Evolutionary conservation across 2,329 filamentous ascomycete genomes (phyloP).

Genomic region (Epichloe glyceriae): DNA sequence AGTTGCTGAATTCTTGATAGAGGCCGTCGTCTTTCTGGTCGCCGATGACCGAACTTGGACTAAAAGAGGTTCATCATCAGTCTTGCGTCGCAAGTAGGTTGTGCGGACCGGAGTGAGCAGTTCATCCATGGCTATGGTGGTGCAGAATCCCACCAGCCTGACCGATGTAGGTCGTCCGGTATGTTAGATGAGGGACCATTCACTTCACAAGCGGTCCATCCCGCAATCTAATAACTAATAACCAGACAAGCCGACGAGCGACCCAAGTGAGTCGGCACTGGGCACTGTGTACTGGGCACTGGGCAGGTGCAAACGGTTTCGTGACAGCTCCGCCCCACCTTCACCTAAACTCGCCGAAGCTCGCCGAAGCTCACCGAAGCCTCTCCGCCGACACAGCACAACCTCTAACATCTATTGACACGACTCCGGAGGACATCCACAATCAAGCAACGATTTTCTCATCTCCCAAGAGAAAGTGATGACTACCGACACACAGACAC

Average conservation of each 20-base stretch:
- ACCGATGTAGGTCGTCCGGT: too few relatives aligned
- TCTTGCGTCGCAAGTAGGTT: constrained; percentile 29
- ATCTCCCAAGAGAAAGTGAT: constrained; percentile 9
- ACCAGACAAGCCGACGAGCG: too few relatives aligned
- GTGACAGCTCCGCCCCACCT: constrained; percentile 17
- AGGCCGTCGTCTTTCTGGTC: constrained; percentile 4
- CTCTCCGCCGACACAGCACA: neutral
- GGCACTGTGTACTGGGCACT: too few relatives aligned
- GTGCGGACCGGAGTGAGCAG: constrained; percentile 42
- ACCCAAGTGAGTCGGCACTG: too few relatives aligned
- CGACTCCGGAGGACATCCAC: neutral
- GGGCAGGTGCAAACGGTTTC: neutral
- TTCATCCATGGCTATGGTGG: constrained; percentile 34
- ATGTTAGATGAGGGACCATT: too few relatives aligned
- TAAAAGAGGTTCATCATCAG: constrained; percentile 23
- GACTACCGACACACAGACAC: constrained; percentile 12
- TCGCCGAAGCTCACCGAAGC: constrained; percentile 1
- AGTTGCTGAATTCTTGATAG: neutral
- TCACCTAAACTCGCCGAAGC: constrained; percentile 20
- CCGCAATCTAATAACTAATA: too few relatives aligned
- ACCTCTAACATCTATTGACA: too few relatives aligned
- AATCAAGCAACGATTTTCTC: neutral
- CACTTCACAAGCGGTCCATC: too few relatives aligned
- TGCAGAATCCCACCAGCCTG: neutral
- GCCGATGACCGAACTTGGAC: constrained; percentile 20